phyloP scores from a whole-genome alignment of 768 basidiomycete genomes.

The Mycena latifolia region DNA sequence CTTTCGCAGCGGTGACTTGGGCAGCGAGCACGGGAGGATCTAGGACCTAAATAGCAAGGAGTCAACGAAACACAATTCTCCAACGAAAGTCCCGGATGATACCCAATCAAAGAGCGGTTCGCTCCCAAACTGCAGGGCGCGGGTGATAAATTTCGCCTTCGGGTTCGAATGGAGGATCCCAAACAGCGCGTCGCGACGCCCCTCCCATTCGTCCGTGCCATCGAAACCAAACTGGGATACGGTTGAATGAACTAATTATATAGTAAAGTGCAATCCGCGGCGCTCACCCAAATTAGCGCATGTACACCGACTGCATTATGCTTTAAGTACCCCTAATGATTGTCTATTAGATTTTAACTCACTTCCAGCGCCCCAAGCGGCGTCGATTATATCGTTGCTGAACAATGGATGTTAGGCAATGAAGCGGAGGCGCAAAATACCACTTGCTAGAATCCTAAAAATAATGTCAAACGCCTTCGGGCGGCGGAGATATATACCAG shows the following conservation, averaged over 20 bases:
- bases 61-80: background rate
- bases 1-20: conserved; percentile 64
- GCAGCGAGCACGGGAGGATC: conserved; percentile 59
- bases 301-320: conserved; percentile 69
- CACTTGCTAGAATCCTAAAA: conserved; percentile 59
- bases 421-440: conserved; percentile 3
- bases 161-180: conserved; percentile 67
- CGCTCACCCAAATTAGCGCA: conserved; percentile 76
- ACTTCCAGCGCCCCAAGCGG: conserved; percentile 72
- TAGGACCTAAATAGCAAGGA: conserved; percentile 50
- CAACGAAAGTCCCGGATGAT: background rate
- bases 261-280: background rate
- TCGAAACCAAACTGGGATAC: conserved; percentile 61
- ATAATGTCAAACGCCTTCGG: background rate
- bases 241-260: conserved; percentile 3
- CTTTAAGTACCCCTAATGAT: background rate
- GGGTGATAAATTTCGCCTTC: conserved; percentile 74
- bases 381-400: conserved; percentile 71
- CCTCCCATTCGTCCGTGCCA: conserved; percentile 61
- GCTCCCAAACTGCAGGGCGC: conserved; percentile 77
- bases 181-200: conserved; percentile 66
- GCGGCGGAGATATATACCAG: background rate
- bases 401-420: background rate
- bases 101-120: conserved; percentile 72
- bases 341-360: conserved; percentile 3